Base-by-base conservation (phyloP, 2,329 filamentous ascomycete species). In the Fusarium oligoseptatum region DNA sequence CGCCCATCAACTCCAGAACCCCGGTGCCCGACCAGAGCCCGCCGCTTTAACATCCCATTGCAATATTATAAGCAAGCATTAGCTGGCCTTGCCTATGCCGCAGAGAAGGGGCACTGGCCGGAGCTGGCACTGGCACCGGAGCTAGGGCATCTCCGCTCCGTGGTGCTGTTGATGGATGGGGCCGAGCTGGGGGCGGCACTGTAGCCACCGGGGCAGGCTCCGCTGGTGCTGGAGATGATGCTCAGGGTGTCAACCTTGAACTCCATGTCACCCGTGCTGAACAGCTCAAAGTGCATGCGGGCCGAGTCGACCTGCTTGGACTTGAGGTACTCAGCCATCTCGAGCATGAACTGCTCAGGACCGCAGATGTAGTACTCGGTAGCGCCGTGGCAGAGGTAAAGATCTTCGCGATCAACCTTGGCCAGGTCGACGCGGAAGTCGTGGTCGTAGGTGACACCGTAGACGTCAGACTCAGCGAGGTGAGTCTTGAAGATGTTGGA, bases 291-390 rank as follows among this genome's bases (percentile, higher is more conserved):
- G 70, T 85, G 84, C 76, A 88, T 81, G 48, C 85, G 82, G 17
- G 73, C 66, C 4, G 80, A 69, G 20, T 79, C 78, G 3, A 88
- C 83, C 34, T 85, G 83, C 61, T 85, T 81, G 12, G 80, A 73
- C 64, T 82, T 80, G 60, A 88, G 80, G 56, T 83, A 86, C 62
- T 82, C 80, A 3, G 83, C 82, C 80, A 88, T 86, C 76, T 89
- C 87, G 3, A 84, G 73, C 87, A 89, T 89, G 73, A 90, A 89
- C 69, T 85, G 83, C 80, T 89, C 87, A 0, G 88, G 87, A 0
- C 88, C 88, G 70, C 88, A 90, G 60, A 90, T 84, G 73, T 83
- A 89, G 76, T 89, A 90, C 80, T 89, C 87, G 5, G 88, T 83
- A 14, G 83, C 82, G 39, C 82, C 80, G 72, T 87, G 83, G 63